Evolutionary conservation across 2,329 filamentous ascomycete genomes (phyloP).

Genomic region (Talaromyces verruculosus): DNA sequence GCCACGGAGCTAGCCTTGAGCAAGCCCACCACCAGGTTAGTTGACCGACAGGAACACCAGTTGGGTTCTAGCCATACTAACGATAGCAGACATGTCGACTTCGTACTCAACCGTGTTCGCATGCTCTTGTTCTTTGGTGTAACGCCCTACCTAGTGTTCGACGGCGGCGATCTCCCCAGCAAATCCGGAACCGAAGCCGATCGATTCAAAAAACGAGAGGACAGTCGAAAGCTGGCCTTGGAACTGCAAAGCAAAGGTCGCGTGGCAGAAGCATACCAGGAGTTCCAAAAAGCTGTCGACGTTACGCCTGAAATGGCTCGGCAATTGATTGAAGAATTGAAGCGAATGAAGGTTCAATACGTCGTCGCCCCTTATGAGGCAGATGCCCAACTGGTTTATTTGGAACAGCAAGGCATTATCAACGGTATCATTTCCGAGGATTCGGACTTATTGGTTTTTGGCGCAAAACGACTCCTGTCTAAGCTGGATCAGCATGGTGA

Average conservation of each 20-base stretch:
- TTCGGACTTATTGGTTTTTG: slow-evolving; percentile 93
- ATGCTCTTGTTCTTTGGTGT: slow-evolving; percentile 95
- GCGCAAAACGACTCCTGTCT: slow-evolving; percentile 83
- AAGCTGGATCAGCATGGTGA: slow-evolving; percentile 94
- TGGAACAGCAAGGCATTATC: slow-evolving; percentile 82
- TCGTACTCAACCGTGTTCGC: slow-evolving; percentile 81
- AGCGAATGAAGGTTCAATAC: slow-evolving; percentile 75
- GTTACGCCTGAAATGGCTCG: slow-evolving; percentile 95
- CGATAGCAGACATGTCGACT: slow-evolving; percentile 73
- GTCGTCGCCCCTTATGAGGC: slow-evolving; percentile 97
- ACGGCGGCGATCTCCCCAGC: slow-evolving; percentile 91
- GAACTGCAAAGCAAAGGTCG: slow-evolving; percentile 82
- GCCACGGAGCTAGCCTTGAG: slow-evolving; percentile 85
- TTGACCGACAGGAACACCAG: slow-evolving; percentile 18
- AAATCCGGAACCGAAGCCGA: slow-evolving; percentile 84
- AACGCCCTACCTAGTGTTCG: slow-evolving; percentile 93
- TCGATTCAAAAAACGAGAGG: slow-evolving; percentile 70
- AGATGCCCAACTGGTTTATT: slow-evolving; percentile 92
- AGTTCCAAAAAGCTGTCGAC: slow-evolving; percentile 93
- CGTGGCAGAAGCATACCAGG: slow-evolving; percentile 72
- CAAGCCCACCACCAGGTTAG: slow-evolving; percentile 82
- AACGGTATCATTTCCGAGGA: slow-evolving; percentile 92
- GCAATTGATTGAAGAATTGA: slow-evolving; percentile 86
- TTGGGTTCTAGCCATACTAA: slow-evolving; percentile 24
- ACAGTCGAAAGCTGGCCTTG: slow-evolving; percentile 72